Conservation (phyloP, 257 asterid genomes). For the Petrea volubilis region DNA sequence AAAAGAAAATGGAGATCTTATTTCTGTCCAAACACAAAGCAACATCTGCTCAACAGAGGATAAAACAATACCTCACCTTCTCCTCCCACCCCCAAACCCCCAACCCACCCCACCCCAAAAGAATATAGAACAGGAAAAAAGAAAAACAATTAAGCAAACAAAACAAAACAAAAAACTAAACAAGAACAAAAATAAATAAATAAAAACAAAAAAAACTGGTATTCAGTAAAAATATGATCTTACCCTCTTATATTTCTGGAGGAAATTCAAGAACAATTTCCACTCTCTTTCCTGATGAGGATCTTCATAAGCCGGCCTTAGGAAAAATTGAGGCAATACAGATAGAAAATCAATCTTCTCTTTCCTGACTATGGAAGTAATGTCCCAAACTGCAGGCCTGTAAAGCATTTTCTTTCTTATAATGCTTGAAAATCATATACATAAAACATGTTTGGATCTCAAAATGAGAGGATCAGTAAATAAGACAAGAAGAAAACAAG, state of each 20-base stretch:
- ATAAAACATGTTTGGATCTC: conserved; percentile 11
- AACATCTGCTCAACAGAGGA: background rate
- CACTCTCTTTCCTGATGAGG: conserved; percentile 60
- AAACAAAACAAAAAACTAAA: background rate
- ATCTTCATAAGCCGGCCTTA: conserved; percentile 52
- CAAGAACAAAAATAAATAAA: background rate
- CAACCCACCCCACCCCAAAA: background rate
- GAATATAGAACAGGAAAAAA: too few species aligned
- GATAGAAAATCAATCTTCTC: conserved; percentile 30
- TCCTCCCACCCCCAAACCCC: background rate
- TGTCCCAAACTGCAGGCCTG: conserved; percentile 57
- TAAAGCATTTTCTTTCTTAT: conserved; percentile 8
- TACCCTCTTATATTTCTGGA: conserved; percentile 49
- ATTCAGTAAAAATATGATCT: conserved; percentile 16
- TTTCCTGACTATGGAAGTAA: conserved; percentile 31
- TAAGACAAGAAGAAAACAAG: background rate
- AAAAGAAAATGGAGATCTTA: background rate
- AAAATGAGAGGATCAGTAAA: background rate
- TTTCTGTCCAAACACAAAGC: background rate
- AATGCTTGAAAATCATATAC: background rate
- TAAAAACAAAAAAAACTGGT: conserved; percentile 3
- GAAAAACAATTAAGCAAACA: background rate
- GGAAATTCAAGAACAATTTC: conserved; percentile 45
- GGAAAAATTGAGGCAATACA: conserved; percentile 39
- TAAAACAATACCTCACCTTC: background rate